phyloP scores from a whole-genome alignment of 495 filamentous ascomycete genomes.

The Podospora appendiculata region DNA sequence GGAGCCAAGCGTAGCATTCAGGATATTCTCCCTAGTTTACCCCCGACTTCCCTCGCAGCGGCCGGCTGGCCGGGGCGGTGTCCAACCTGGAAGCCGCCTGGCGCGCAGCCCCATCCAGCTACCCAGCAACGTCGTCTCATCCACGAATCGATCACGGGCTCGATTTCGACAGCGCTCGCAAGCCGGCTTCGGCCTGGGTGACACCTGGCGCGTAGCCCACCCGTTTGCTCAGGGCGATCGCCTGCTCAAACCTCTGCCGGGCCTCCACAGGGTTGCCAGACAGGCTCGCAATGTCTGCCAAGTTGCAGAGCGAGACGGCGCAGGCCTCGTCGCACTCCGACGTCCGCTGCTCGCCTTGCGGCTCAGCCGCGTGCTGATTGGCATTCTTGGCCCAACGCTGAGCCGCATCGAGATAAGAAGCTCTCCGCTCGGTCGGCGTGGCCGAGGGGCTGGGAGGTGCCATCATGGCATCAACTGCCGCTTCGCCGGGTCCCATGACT shows the following conservation, averaged over 20 bases:
- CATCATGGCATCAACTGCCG: slow-evolving; percentile 23
- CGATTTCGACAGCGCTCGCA: slow-evolving; percentile 23
- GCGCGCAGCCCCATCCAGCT: not conserved
- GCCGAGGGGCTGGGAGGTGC: slow-evolving; percentile 15
- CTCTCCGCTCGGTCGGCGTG: slow-evolving; percentile 33
- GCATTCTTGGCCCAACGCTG: slow-evolving; percentile 69
- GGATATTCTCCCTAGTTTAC: too few species aligned
- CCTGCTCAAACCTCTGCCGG: slow-evolving; percentile 53
- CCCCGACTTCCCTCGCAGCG: too few species aligned
- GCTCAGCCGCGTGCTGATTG: slow-evolving; percentile 46
- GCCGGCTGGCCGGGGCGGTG: too few species aligned
- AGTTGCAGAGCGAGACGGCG: slow-evolving; percentile 74
- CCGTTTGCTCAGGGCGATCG: slow-evolving; percentile 51
- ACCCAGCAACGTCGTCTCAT: not conserved
- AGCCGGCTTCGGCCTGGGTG: slow-evolving; percentile 47
- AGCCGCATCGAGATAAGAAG: slow-evolving; percentile 52
- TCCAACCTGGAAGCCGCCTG: too few species aligned
- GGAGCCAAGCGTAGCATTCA: too few species aligned
- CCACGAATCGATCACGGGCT: not conserved
- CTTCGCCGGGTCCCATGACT: slow-evolving; percentile 27
- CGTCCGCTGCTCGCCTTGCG: slow-evolving; percentile 47
- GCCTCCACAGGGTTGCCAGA: slow-evolving; percentile 59
- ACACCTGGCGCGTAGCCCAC: slow-evolving; percentile 60
- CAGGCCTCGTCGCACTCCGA: slow-evolving; percentile 83
- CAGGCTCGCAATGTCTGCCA: slow-evolving; percentile 74